Percentiles rank a stretch among this genome's conserved stretches.
Conservation (phyloP, 306 rosid species). For the Trifolium subterraneum region DNA sequence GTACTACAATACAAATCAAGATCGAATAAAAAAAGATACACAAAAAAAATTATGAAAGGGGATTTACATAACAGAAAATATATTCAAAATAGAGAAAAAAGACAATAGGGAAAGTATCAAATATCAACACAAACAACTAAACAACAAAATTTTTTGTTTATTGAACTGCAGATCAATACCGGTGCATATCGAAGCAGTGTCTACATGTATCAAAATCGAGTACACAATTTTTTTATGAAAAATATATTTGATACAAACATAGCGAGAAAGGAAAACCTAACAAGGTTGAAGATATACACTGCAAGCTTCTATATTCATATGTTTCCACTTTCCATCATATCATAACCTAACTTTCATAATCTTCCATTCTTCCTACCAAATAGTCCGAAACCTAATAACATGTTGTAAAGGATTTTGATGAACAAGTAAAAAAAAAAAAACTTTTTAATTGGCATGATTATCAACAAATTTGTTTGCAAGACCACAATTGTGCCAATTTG, state of each 20-base stretch:
- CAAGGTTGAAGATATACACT: constrained; percentile 21
- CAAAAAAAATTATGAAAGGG: background rate
- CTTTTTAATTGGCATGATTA: background rate
- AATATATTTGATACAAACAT: background rate
- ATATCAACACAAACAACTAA: too few species aligned
- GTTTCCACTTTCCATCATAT: constrained; percentile 31
- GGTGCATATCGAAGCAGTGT: background rate
- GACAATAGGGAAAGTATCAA: too few species aligned
- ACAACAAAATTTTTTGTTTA: background rate
- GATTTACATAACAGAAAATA: too few species aligned
- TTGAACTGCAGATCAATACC: background rate
- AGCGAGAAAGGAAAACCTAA: background rate
- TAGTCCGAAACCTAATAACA: constrained; percentile 18
- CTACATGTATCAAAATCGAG: background rate
- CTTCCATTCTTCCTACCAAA: constrained; percentile 5
- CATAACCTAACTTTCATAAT: constrained; percentile 29
- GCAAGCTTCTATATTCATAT: constrained; percentile 7
- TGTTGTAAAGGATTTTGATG: background rate
- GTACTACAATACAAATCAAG: background rate
- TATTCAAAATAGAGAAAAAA: too few species aligned
- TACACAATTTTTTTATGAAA: background rate
- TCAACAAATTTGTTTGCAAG: background rate
- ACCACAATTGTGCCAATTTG: background rate
- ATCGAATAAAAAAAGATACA: background rate
- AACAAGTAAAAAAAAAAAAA: background rate